Conservation (phyloP, 176 grass and related monocot genomes). For the Oryza glaberrima region DNA sequence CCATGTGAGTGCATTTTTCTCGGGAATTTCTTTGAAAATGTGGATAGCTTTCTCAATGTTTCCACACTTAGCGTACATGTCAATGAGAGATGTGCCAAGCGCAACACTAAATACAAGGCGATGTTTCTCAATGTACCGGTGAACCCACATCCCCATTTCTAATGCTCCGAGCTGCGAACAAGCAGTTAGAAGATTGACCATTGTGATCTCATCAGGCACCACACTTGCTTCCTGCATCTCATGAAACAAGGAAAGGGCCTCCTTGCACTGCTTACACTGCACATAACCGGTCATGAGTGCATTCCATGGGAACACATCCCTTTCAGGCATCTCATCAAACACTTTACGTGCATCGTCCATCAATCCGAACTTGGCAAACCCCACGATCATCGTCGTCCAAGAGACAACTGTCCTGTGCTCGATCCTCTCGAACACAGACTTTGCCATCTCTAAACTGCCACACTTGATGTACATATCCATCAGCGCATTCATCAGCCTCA, state of each 20-base stretch:
- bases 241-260: constrained; percentile 66
- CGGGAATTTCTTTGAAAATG: constrained; percentile 57
- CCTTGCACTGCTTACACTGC: constrained; percentile 56
- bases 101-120: constrained; percentile 50
- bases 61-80: constrained; percentile 89
- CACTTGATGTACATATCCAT: constrained; percentile 79
- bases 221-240: constrained; percentile 77
- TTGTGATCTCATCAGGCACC: constrained; percentile 61
- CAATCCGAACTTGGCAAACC: constrained; percentile 53
- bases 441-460: constrained; percentile 42
- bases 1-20: constrained; percentile 78
- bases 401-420: constrained; percentile 47
- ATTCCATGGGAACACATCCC: constrained; percentile 80
- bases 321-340: constrained; percentile 83
- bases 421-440: constrained; percentile 50
- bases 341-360: constrained; percentile 52
- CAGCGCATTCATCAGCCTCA: constrained; percentile 48
- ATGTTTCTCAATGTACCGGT: constrained; percentile 58
- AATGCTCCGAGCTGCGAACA: constrained; percentile 69
- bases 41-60: constrained; percentile 62
- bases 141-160: constrained; percentile 76
- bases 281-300: constrained; percentile 77
- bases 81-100: constrained; percentile 72
- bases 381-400: constrained; percentile 70
- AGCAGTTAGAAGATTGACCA: constrained; percentile 70